A percentile compares a stretch with the other conserved stretches of the same genome.
phyloP scores from a whole-genome alignment of 2,329 filamentous ascomycete species.

The Proliferodiscus dingleyae region DNA sequence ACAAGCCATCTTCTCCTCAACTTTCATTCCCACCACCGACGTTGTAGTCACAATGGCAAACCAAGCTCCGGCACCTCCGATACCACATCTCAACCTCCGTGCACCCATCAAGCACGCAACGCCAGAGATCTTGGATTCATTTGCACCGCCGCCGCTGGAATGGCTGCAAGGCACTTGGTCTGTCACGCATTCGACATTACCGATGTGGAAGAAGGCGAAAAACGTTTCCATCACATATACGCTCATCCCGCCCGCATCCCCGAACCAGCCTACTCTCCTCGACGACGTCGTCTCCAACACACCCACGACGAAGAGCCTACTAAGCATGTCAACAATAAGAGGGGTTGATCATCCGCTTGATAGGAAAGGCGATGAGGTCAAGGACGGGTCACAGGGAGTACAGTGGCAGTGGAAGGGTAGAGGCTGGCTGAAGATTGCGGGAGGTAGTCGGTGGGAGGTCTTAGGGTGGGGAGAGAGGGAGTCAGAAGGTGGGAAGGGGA shows the following conservation, averaged over 20 bases:
- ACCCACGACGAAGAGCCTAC: constrained; percentile 39
- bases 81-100: constrained; percentile 34
- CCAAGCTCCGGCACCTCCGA: neutral
- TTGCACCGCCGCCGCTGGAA: constrained; percentile 42
- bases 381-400: neutral
- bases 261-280: constrained; percentile 36
- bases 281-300: constrained; percentile 71
- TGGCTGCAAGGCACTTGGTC: constrained; percentile 66
- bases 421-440: constrained; percentile 66
- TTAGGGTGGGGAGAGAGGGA: constrained; percentile 68
- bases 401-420: constrained; percentile 74
- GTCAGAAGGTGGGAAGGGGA: too few species aligned
- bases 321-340: constrained; percentile 53
- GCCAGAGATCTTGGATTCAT: constrained; percentile 30
- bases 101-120: constrained; percentile 36
- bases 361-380: constrained; percentile 28
- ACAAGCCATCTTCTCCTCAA: too few species aligned
- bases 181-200: constrained; percentile 69
- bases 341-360: constrained; percentile 55
- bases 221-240: constrained; percentile 79
- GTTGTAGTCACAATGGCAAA: neutral
- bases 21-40: neutral
- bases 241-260: constrained; percentile 36
- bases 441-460: constrained; percentile 72
- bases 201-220: constrained; percentile 75